phyloP scores from a whole-genome alignment of 139 green algal species.

The Nannochloris sp. region DNA sequence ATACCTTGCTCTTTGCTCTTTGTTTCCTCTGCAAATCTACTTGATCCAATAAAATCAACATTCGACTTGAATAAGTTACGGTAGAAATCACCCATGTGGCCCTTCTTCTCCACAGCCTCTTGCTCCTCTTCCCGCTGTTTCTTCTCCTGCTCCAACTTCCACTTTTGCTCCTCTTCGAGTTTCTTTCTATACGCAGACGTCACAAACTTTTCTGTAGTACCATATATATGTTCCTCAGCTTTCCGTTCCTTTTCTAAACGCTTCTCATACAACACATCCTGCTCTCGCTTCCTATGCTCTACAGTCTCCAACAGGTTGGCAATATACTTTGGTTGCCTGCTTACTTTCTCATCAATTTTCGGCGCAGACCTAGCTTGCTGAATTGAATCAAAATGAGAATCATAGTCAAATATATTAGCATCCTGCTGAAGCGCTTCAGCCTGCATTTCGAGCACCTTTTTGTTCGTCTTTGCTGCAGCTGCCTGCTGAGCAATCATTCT shows the following conservation, averaged over 20 bases:
- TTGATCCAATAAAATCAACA: constrained; percentile 46
- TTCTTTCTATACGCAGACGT: constrained; percentile 88
- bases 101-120: constrained; percentile 54
- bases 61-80: constrained; percentile 73
- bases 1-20: background rate
- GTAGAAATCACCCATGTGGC: constrained; percentile 88
- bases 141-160: constrained; percentile 40
- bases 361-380: constrained; percentile 41
- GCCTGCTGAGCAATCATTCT: constrained; percentile 53
- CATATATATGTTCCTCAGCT: constrained; percentile 82
- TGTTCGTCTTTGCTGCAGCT: constrained; percentile 45
- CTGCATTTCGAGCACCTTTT: constrained; percentile 53
- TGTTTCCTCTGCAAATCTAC: background rate
- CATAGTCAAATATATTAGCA: constrained; percentile 88
- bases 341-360: constrained; percentile 54
- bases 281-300: constrained; percentile 72
- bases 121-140: constrained; percentile 54
- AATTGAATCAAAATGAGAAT: constrained; percentile 80
- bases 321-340: constrained; percentile 65
- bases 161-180: constrained; percentile 82
- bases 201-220: constrained; percentile 90
- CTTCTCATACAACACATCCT: constrained; percentile 70
- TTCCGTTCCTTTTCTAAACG: constrained; percentile 26
- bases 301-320: constrained; percentile 65
- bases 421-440: constrained; percentile 79